These are phyloP conservation scores for Rhypophila decipiens DNA, from an alignment of 495 filamentous ascomycete species.

Conservation along the genomic window DNA sequence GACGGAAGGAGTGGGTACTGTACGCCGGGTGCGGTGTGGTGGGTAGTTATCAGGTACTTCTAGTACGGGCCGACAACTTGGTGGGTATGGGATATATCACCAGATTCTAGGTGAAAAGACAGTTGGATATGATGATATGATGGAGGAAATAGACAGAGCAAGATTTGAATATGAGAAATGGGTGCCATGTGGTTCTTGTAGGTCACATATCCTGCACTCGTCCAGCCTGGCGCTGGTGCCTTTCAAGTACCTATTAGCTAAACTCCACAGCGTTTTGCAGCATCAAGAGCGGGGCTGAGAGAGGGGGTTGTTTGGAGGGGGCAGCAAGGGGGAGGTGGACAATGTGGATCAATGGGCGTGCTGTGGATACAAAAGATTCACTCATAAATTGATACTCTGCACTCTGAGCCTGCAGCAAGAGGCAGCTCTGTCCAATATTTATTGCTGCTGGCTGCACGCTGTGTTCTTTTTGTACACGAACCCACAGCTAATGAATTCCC, in stretches of 20 bases:
- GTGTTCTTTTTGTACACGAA: too few species aligned
- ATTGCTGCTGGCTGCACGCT: too few species aligned
- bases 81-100: too few species aligned
- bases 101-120: neutral
- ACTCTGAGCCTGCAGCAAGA: too few species aligned
- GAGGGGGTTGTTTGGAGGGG: slow-evolving; percentile 3
- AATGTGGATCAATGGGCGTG: too few species aligned
- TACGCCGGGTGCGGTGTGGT: neutral
- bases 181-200: slow-evolving; percentile 11
- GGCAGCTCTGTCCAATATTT: too few species aligned
- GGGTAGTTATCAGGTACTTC: neutral
- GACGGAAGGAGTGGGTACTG: neutral
- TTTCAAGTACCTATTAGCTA: slow-evolving; percentile 12
- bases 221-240: slow-evolving; percentile 4
- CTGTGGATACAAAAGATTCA: too few species aligned
- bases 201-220: slow-evolving; percentile 11
- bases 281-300: slow-evolving; percentile 16
- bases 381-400: too few species aligned
- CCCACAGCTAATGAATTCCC: too few species aligned
- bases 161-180: neutral
- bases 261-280: slow-evolving; percentile 14
- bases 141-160: neutral
- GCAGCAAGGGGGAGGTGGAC: slow-evolving; percentile 5
- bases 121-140: neutral
- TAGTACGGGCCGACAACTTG: too few species aligned